These are phyloP conservation scores for Arabidopsis thaliana DNA, from an alignment of 345 rosid genomes.

Conservation along the genomic window DNA sequence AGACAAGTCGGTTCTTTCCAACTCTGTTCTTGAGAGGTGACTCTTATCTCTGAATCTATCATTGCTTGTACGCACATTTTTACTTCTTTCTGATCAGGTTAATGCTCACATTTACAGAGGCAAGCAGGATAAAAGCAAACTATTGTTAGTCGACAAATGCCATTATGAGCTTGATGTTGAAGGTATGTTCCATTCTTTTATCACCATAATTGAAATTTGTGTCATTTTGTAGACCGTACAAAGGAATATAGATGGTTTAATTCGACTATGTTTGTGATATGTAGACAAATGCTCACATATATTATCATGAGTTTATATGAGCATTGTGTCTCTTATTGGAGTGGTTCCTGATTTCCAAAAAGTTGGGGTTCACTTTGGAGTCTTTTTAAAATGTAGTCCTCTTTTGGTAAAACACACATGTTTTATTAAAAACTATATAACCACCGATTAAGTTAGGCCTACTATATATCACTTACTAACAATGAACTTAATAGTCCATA, in stretches of 20 bases:
- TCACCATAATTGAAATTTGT: conserved; percentile 57
- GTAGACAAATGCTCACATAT: conserved; percentile 15
- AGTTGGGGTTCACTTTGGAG: background rate
- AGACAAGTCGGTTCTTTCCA: conserved; percentile 57
- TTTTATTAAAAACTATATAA: background rate
- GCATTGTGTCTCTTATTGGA: background rate
- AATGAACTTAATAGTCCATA: conserved; percentile 17
- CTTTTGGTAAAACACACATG: conserved; percentile 6
- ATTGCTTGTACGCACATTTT: conserved; percentile 11
- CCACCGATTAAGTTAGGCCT: conserved; percentile 25
- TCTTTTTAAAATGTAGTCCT: background rate
- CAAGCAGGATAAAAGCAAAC: conserved; percentile 50
- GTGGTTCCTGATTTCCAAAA: background rate
- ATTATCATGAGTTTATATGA: background rate
- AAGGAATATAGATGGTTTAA: background rate
- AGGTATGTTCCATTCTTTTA: conserved; percentile 25
- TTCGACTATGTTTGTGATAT: conserved; percentile 31
- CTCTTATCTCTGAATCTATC: conserved; percentile 13
- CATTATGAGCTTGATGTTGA: no score
- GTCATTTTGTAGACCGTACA: background rate
- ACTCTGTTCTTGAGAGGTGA: conserved; percentile 68
- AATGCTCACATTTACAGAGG: conserved; percentile 45
- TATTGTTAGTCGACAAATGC: no score
- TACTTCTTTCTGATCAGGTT: background rate
- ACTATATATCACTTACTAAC: background rate